A percentile compares a stretch with the other conserved stretches of the same genome.
Conservation (phyloP, 257 asterid species). For the Solanum paucissectum region DNA sequence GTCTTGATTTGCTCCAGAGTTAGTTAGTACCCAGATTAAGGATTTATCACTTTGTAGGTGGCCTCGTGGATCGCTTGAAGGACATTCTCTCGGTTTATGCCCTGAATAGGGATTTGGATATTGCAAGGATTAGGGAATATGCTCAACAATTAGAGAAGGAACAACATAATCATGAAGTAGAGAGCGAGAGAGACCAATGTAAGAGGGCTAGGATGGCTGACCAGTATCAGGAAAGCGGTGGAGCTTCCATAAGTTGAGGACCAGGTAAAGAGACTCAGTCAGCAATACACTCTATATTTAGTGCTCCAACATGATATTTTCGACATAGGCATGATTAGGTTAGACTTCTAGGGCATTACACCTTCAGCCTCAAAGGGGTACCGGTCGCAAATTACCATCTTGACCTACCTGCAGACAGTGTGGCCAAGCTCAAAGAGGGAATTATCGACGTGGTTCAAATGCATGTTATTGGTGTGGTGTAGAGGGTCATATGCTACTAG, state of each 20-base stretch:
- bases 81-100: not conserved
- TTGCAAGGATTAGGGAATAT: not conserved
- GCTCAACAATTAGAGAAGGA: not conserved
- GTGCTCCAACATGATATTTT: not conserved
- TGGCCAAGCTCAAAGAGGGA: not conserved
- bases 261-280: not conserved
- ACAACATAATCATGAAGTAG: not conserved
- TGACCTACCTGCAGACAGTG: not conserved
- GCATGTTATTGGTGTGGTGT: not conserved
- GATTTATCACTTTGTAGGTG: not conserved
- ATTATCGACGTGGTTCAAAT: not conserved
- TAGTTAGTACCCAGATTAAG: not conserved
- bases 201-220: not conserved
- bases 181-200: not conserved
- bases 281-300: too few relatives aligned
- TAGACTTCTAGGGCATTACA: not conserved
- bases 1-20: not conserved
- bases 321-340: not conserved
- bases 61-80: not conserved
- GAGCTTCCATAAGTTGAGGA: not conserved
- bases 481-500: not conserved
- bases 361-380: not conserved
- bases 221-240: not conserved
- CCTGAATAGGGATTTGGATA: not conserved
- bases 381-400: not conserved